Base-by-base conservation (phyloP, 2,329 filamentous ascomycete species). In the Diaporthe sp. region DNA sequence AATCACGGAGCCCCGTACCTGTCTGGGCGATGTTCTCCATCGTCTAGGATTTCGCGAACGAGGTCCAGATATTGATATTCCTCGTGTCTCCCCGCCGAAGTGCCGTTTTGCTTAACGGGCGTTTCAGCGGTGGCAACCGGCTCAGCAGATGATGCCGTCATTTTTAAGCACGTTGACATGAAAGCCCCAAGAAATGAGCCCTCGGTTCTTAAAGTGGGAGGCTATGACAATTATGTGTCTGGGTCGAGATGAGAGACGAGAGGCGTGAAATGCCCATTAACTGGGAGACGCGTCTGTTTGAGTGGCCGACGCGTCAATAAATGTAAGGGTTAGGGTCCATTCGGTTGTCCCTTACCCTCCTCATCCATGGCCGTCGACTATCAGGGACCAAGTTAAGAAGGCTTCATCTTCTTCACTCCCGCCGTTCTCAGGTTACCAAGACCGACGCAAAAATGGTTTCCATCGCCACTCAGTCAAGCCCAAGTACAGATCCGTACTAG, bases 51-150 rank as follows among this genome's bases (percentile, higher is more conserved):
- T 78, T 94, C 91, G 77, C 92, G 93, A 76, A 98, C 95, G 35
- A 99, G 89, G 79, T 96, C 90, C 75, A 99, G 92, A 82, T 99
- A 99, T 84, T 98, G 97, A 81, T 95, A 88, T 85, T 99, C 97
- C 86, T 98, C 96, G 80, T 98, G 95, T 32, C 79, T 77, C 69
- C 59, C 50, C 17, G 58, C n/a, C 4, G 68, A 42, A 12, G 37
- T 25, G n/a, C 72, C 72, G 55, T 72, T 72, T 25, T 63, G 72
- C 32, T 63, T 65, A 10, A 27, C 32, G 22, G 69, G 39, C 37
- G 61, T 32, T 35, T 56, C 74, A 44, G 69, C 55, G 3, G 44
- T 15, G 10, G 55, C 47, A 39, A 66, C 56, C 10, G 68, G 50
- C 30, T 65, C 74, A n/a, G 71, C 35, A 25, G 72, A 71, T 35